phyloP scores from a whole-genome alignment of 2,329 filamentous ascomycete species.

The Triangularia verruculosa region DNA sequence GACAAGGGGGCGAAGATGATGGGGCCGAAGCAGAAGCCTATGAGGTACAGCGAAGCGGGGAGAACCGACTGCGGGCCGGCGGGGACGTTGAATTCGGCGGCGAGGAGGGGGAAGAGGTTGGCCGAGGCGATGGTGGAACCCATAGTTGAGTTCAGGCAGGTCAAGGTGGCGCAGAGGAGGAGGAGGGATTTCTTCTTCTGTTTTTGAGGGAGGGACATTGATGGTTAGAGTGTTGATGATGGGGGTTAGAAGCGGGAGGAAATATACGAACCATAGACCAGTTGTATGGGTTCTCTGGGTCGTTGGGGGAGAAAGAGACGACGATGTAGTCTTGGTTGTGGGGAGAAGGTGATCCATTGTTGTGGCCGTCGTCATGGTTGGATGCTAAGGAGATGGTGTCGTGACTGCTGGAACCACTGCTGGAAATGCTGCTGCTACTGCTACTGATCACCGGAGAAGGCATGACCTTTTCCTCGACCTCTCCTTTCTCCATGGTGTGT shows the following conservation, averaged over 20 bases:
- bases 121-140: constrained; percentile 26
- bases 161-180: constrained; percentile 24
- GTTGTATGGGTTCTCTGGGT: constrained; percentile 25
- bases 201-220: neutral
- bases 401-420: neutral
- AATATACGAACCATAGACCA: constrained; percentile 19
- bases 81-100: constrained; percentile 20
- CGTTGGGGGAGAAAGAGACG: constrained; percentile 22
- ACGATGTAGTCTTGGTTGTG: constrained; percentile 1
- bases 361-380: neutral
- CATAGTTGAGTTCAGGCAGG: constrained; percentile 28
- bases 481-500: neutral
- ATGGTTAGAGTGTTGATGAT: too few relatives aligned
- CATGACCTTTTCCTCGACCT: neutral
- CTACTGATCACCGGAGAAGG: neutral
- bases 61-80: constrained; percentile 25
- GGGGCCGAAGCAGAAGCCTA: constrained; percentile 30
- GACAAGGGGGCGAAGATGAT: constrained; percentile 30
- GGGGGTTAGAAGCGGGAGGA: too few relatives aligned
- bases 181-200: constrained; percentile 26
- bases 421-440: neutral
- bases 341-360: neutral
- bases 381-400: neutral
- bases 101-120: constrained; percentile 26
- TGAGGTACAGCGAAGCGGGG: constrained; percentile 28